Percentiles rank a stretch among this genome's conserved stretches.
Evolutionary conservation across 2,329 filamentous ascomycete species (phyloP).

Genomic region (Botrytis medusae): DNA sequence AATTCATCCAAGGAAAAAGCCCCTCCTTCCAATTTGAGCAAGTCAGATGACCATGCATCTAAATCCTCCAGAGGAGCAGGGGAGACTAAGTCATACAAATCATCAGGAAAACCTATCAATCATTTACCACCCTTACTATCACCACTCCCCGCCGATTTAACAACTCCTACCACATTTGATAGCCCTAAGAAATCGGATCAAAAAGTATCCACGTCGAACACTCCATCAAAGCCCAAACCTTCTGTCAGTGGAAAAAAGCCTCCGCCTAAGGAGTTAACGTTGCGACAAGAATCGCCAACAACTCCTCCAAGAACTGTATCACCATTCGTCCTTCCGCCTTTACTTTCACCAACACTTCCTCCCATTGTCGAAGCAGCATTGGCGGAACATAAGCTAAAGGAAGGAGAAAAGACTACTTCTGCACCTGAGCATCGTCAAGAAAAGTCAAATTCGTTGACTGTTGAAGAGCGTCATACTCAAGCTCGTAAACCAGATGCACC

Average conservation of each 20-base stretch:
- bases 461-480: slow-evolving; percentile 38
- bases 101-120: slow-evolving; percentile 17
- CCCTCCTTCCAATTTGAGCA: slow-evolving; percentile 26
- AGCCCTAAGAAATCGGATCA: slow-evolving; percentile 18
- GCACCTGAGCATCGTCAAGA: slow-evolving; percentile 20
- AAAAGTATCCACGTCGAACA: slow-evolving; percentile 24
- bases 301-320: slow-evolving; percentile 21
- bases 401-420: background rate
- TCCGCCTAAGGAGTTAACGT: slow-evolving; percentile 10
- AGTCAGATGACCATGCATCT: slow-evolving; percentile 26
- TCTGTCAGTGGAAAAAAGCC: slow-evolving; percentile 10
- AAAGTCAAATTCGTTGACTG: slow-evolving; percentile 30
- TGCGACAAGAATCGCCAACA: slow-evolving; percentile 21
- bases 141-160: slow-evolving; percentile 21
- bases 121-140: slow-evolving; percentile 23
- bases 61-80: slow-evolving; percentile 25
- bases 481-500: slow-evolving; percentile 37
- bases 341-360: slow-evolving; percentile 39
- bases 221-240: slow-evolving; percentile 29
- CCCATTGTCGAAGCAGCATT: slow-evolving; percentile 38
- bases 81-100: slow-evolving; percentile 8
- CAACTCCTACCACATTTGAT: slow-evolving; percentile 11
- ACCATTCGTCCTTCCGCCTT: slow-evolving; percentile 32
- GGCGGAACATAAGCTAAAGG: slow-evolving; percentile 24
- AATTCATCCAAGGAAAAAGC: slow-evolving; percentile 26